These are phyloP conservation scores for Leccinum subspadiceum DNA, from an alignment of 1,284 basidiomycete genomes.

Conservation along the genomic window DNA sequence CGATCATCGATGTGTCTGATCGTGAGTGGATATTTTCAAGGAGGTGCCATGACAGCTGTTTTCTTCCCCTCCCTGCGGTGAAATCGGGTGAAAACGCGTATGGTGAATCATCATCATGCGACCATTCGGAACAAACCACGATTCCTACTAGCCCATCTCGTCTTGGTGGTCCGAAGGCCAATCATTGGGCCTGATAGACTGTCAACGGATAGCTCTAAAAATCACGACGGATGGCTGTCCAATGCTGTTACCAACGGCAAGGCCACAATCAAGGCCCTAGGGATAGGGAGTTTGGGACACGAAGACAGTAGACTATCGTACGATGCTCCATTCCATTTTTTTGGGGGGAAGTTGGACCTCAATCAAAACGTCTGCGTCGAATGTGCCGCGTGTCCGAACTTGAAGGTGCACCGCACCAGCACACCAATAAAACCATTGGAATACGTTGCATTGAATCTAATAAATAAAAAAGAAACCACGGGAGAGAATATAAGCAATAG, in stretches of 20 bases:
- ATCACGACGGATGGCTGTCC: slow-evolving; percentile 4
- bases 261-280: slow-evolving; percentile 21
- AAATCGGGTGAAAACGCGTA: slow-evolving; percentile 2
- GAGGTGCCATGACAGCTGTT: background rate
- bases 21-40: background rate
- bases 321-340: background rate
- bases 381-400: background rate
- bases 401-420: background rate
- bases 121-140: background rate
- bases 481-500: background rate
- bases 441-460: background rate
- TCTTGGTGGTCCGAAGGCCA: slow-evolving; percentile 11
- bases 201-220: background rate
- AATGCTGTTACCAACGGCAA: slow-evolving; percentile 7
- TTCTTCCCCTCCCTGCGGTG: slow-evolving; percentile 2
- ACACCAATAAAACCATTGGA: background rate
- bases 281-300: background rate
- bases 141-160: slow-evolving; percentile 14
- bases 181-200: background rate
- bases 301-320: slow-evolving; percentile 1
- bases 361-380: background rate
- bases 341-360: background rate
- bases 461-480: background rate
- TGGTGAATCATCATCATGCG: slow-evolving; percentile 7
- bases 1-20: background rate